Evolutionary conservation across 345 rosid species (phyloP), one percentile per base, ranked within the genome.

Genomic region (Rhizophora apiculata): DNA sequence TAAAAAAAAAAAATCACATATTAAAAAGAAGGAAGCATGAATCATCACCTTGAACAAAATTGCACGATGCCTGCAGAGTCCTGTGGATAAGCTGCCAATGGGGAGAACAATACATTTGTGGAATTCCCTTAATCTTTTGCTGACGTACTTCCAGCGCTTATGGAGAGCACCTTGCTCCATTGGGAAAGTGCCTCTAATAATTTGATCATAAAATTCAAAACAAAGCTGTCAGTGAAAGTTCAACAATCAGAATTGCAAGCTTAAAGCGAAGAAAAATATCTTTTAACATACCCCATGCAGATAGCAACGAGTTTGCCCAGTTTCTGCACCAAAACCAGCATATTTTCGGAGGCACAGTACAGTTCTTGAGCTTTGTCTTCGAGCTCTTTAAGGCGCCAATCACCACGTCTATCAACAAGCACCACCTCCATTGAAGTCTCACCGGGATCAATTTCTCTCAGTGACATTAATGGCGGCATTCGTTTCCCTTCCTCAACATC

Each of bases 51-150:
- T 94, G 82, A 94, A 94, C 46, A 94, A 74, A 78, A 94, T 86
- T 57, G 98, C 98, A 20, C 98, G 97, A 74, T 94, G 98, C 70
- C 98, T 81, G 78, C 98, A 94, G 37, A 91, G 94, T 48, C 98
- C 98, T 77, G 67, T 78, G 11, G 97, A 82, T 64, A 94, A 68
- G 85, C 91, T 87, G 63, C 98, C 98, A 30, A 94, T 84, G 46
- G 98, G 98, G 21, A 94, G 77, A 59, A 94, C 90, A 60, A 91
- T 84, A 73, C 96, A 91, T 77, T 86, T 91, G 31, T 78, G 85
- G 65, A 71, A 81, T 24, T 88, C 84, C 88, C 72, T 88, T 79
- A 89, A 81, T 79, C 88, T 87, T 81, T 69, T 79, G 86, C 90
- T 89, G 27, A 85, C 74, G 71, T 85, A 53, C 81, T 85, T 85